Evolutionary conservation across 441 rosid species (phyloP), one percentile per base, ranked within the genome.

Genomic region (California macrophylla): DNA sequence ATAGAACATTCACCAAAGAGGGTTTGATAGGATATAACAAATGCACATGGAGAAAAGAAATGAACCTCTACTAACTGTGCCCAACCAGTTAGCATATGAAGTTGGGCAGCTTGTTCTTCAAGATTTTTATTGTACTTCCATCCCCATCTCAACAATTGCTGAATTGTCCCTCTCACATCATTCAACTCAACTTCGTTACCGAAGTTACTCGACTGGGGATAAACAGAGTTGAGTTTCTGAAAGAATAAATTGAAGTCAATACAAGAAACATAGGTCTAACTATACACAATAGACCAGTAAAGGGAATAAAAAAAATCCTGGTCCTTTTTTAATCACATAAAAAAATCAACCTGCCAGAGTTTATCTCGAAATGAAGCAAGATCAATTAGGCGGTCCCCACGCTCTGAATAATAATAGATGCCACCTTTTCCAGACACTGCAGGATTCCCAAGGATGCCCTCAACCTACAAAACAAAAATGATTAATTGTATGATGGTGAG

Each of bases 61-160:
- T 50, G 40, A 69, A 93, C 98, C 99, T 94, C 98, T 71, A 86
- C 94, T 76, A 90, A 81, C 72, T 90, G 98, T 69, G 98, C 87
- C 98, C 99, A 94, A 68, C 92, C 99, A 75, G 92, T 83, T 81
- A 94, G 83, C 98, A 90, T 92, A 77, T 94, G 99, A 80, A 92
- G 98, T 76, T 94, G 98, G 74, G 97, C 98, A 76, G 96, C 97
- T 79, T 90, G 97, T 75, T 94, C 99, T 84, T 94, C 98, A 61
- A 94, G 98, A 83, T 92, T 94, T 74, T 84, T 89, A 77, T 94
- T 91, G 80, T 87, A 84, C 79, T 86, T 92, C 99, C 97, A 94
- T 61, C 91, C 99, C 98, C 99, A 92, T 84, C 96, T 88, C 77
- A 94, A 73, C 72, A 92, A 82, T 72, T 84, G 85, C 77, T 92